Evolutionary conservation across 2,329 filamentous ascomycete species (phyloP), one percentile per base, ranked within the genome.

Genomic region (Periconia sp.): DNA sequence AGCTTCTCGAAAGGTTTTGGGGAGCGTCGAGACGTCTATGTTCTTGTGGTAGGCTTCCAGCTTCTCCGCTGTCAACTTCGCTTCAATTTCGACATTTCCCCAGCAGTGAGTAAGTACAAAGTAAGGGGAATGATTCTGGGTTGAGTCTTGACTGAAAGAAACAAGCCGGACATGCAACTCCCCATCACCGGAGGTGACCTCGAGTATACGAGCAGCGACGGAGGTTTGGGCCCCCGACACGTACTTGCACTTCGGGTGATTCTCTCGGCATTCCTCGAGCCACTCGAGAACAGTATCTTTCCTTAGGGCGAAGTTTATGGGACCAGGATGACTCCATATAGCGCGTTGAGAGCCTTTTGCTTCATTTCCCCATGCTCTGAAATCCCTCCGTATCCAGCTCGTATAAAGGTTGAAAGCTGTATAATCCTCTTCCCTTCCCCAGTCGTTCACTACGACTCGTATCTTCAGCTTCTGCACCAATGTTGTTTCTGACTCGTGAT

Each of bases 1-100:
- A 5, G 41, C 41, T 14, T 50, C 48, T 23, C n/a, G 30, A n/a
- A 50, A 50, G 17, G 48, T 50, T 17, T 50, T 35, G 8, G 48
- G 41, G 5, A 50, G 41, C 23, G 41, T 20, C 3, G 13, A 20
- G 3, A 44, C 14, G 6, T 20, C 20, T 19, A 50, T 50, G 23
- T 40, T 23, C n/a, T 41, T 19, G 14, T 27, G 15, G 18, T 49
- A 42, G 1, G 13, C 23, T 18, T 23, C 20, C 35, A 41, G 35
- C 5, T 42, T 49, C 20, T 42, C 37, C 10, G 13, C 17, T 3
- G 37, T 42, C 8, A 23, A 14, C 6, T 17, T 41, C 3, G n/a
- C 7, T 17, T 27, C 15, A 30, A 42, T 41, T 15, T 27, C 37
- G 7, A 42, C 35, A 30, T 17, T n/a, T 14, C 47, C 47, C 47